A percentile compares a stretch with the other conserved stretches of the same genome.
Evolutionary conservation across 495 filamentous ascomycete species (phyloP).

Genomic region (Tuber aestivum): DNA sequence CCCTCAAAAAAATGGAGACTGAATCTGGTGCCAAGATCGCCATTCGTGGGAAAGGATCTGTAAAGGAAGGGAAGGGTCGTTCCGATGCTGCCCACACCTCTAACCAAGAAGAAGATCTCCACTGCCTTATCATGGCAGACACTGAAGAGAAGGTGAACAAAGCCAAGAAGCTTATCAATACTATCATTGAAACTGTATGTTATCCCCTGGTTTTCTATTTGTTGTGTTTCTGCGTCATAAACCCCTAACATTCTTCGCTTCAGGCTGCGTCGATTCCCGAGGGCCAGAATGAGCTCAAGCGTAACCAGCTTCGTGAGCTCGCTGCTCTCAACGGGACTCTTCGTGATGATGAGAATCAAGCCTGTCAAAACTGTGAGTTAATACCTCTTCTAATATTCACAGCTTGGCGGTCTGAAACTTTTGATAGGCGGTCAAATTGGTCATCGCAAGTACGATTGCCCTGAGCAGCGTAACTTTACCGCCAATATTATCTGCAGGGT

Average conservation of each 20-base stretch:
- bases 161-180: slow-evolving; percentile 93
- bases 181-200: slow-evolving; percentile 93
- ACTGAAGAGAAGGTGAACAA: slow-evolving; percentile 98
- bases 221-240: neutral
- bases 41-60: slow-evolving; percentile 97
- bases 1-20: slow-evolving; percentile 97
- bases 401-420: slow-evolving; percentile 13
- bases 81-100: slow-evolving; percentile 97
- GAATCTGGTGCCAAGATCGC: slow-evolving; percentile 97
- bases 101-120: slow-evolving; percentile 98
- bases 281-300: slow-evolving; percentile 95
- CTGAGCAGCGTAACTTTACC: slow-evolving; percentile 91
- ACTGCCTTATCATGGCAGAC: slow-evolving; percentile 98
- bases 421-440: slow-evolving; percentile 70
- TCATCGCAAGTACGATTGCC: slow-evolving; percentile 97
- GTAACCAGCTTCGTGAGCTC: slow-evolving; percentile 94
- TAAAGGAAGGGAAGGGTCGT: slow-evolving; percentile 98
- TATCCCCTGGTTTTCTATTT: slow-evolving; percentile 5
- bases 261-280: slow-evolving; percentile 97
- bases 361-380: slow-evolving; percentile 81
- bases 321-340: slow-evolving; percentile 96
- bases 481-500: slow-evolving; percentile 97
- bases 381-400: neutral
- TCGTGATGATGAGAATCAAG: slow-evolving; percentile 97
- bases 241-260: slow-evolving; percentile 37